phyloP scores from a whole-genome alignment of 2,329 filamentous ascomycete species.

The Achaetomium macrosporum region DNA sequence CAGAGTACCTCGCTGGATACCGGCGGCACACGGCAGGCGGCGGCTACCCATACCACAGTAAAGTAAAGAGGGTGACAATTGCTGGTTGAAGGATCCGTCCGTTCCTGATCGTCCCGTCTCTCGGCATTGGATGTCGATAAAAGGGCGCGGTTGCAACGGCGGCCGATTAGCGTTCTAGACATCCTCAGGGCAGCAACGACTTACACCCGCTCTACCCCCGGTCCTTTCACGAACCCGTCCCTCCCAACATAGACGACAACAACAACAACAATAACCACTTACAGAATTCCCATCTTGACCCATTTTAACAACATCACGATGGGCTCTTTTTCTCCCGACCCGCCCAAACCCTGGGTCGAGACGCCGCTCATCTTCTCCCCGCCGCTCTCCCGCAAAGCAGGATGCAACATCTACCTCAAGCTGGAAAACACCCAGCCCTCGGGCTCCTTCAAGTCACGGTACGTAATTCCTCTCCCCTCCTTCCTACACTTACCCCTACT shows the following conservation, averaged over 20 bases:
- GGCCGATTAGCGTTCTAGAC: not conserved
- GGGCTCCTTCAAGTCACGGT: slow-evolving; percentile 74
- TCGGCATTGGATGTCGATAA: not conserved
- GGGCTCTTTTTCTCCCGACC: slow-evolving; percentile 27
- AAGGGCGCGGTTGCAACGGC: not conserved
- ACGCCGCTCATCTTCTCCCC: slow-evolving; percentile 63
- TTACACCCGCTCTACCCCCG: not conserved
- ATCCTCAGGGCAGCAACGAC: not conserved
- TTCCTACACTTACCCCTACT: not conserved
- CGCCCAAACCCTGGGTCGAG: slow-evolving; percentile 53
- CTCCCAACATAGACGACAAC: not conserved
- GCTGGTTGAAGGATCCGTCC: not conserved
- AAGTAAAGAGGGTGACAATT: slow-evolving; percentile 1
- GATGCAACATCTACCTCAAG: slow-evolving; percentile 76
- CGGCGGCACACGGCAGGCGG: slow-evolving; percentile 1
- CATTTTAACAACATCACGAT: slow-evolving; percentile 16
- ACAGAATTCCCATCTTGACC: no score
- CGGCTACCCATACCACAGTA: not conserved
- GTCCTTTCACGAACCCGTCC: not conserved
- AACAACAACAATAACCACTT: not conserved
- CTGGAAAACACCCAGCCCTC: slow-evolving; percentile 76
- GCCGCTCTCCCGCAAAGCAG: slow-evolving; percentile 57
- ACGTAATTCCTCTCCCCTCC: not conserved
- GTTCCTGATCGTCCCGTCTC: slow-evolving; percentile 5
- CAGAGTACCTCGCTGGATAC: not conserved